A percentile compares a stretch with the other conserved stretches of the same genome.
Conservation (phyloP, 768 basidiomycete species). For the Calocera viscosa region DNA sequence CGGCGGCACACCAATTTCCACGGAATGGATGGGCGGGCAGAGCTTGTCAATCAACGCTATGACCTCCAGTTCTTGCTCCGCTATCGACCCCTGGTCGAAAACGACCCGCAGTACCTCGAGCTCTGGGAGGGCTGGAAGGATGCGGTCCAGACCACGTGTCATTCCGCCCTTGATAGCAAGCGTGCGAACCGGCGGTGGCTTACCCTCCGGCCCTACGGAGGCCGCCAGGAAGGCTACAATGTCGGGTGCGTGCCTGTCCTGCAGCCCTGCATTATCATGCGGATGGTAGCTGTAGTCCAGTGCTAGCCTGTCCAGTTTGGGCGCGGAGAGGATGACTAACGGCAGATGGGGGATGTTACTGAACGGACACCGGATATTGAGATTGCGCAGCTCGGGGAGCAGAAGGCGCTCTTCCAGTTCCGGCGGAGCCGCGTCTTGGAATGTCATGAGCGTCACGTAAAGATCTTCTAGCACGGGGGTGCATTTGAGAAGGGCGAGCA, state of each 20-base stretch:
- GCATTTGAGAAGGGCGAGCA: too few relatives aligned
- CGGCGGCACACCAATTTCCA: background rate
- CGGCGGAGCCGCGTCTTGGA: too few relatives aligned
- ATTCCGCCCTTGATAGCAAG: background rate
- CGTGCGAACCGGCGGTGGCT: background rate
- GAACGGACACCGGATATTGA: too few relatives aligned
- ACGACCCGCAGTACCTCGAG: background rate
- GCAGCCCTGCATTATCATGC: too few relatives aligned
- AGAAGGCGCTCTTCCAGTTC: too few relatives aligned
- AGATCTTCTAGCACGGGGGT: too few relatives aligned
- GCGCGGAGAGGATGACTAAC: background rate
- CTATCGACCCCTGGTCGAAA: background rate
- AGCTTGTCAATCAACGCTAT: background rate
- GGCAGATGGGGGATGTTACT: background rate
- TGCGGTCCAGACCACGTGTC: background rate
- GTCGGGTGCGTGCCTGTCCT: background rate
- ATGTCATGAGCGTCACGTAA: too few relatives aligned
- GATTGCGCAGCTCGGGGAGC: too few relatives aligned
- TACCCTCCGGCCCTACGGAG: background rate
- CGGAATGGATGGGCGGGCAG: background rate
- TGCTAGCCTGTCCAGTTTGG: background rate
- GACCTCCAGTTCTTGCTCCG: background rate
- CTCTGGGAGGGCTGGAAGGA: background rate
- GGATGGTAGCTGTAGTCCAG: too few relatives aligned
- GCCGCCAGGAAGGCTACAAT: background rate